Conservation (phyloP, 2,329 filamentous ascomycete species). For the Aschersonia sp. region DNA sequence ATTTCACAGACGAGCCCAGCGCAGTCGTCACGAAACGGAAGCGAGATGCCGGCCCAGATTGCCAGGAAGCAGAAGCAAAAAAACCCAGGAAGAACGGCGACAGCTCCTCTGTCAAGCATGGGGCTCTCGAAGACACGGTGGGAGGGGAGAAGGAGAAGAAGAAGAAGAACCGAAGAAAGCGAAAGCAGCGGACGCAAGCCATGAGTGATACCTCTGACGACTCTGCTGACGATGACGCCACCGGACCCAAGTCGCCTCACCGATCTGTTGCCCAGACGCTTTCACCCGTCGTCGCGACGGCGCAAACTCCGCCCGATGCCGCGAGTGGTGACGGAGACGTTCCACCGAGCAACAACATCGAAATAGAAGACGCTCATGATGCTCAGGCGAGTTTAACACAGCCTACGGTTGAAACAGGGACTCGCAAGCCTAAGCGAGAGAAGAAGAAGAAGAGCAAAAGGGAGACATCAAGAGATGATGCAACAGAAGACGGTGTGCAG, state of each 20-base stretch:
- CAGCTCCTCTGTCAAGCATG: constrained; percentile 2
- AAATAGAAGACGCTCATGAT: constrained; percentile 1
- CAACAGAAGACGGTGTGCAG: constrained; percentile 6
- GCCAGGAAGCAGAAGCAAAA: constrained; percentile 16
- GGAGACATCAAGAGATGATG: constrained; percentile 14
- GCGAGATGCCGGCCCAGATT: constrained; percentile 17
- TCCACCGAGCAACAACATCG: background rate
- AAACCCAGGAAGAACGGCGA: constrained; percentile 14
- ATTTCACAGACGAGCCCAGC: constrained; percentile 15
- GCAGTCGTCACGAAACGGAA: constrained; percentile 18
- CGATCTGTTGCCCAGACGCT: background rate
- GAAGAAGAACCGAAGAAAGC: constrained; percentile 21
- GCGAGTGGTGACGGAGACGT: background rate
- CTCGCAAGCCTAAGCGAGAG: constrained; percentile 1
- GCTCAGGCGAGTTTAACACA: background rate
- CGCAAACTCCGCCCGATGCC: constrained; percentile 1
- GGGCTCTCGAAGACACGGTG: constrained; percentile 4
- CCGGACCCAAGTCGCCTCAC: constrained; percentile 3
- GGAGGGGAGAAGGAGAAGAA: constrained; percentile 4
- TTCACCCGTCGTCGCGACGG: too few species aligned
- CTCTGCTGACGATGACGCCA: constrained; percentile 5
- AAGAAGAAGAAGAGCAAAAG: constrained; percentile 13
- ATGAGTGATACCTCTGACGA: constrained; percentile 7
- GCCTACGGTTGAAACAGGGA: background rate
- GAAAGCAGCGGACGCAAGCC: constrained; percentile 16